Evolutionary conservation across 306 rosid genomes (phyloP).

Genomic region (Vigna reflexopilosa): DNA sequence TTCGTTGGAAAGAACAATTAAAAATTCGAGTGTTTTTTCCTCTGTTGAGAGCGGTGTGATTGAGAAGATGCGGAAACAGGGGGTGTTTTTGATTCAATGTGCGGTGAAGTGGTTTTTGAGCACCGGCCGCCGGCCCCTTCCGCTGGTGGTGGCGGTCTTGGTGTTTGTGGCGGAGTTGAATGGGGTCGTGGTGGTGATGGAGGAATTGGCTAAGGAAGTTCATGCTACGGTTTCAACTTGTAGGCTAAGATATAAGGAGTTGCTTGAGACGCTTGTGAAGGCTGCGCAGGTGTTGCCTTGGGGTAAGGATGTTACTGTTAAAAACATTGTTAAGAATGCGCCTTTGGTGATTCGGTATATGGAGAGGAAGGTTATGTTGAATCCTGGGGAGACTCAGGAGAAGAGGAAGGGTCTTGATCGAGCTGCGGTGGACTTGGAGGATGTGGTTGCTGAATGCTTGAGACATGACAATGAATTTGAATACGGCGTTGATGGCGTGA

Average conservation of each 20-base stretch:
- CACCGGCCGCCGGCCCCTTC: not conserved
- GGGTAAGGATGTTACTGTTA: constrained; percentile 1
- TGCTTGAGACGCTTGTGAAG: constrained; percentile 25
- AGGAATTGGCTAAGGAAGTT: constrained; percentile 15
- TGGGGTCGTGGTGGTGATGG: not conserved
- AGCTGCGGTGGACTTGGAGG: no score
- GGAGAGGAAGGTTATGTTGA: constrained; percentile 17
- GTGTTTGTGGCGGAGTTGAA: constrained; percentile 26
- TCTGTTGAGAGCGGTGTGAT: not conserved
- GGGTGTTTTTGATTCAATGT: constrained; percentile 10
- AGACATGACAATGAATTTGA: not conserved
- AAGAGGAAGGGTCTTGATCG: no score
- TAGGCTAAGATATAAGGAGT: constrained; percentile 1
- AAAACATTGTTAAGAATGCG: constrained; percentile 23
- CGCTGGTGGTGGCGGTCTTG: constrained; percentile 29
- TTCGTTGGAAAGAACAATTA: constrained; percentile 9
- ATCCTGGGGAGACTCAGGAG: not conserved
- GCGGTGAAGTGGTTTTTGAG: constrained; percentile 19
- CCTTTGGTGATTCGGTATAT: constrained; percentile 16
- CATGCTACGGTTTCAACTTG: constrained; percentile 9
- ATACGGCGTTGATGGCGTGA: constrained; percentile 1
- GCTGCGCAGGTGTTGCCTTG: constrained; percentile 17
- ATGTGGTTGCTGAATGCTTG: no score
- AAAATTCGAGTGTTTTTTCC: not conserved
- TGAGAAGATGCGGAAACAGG: constrained; percentile 1